Conservation (phyloP, 305 asterid species). For the Solanum hybrid region DNA sequence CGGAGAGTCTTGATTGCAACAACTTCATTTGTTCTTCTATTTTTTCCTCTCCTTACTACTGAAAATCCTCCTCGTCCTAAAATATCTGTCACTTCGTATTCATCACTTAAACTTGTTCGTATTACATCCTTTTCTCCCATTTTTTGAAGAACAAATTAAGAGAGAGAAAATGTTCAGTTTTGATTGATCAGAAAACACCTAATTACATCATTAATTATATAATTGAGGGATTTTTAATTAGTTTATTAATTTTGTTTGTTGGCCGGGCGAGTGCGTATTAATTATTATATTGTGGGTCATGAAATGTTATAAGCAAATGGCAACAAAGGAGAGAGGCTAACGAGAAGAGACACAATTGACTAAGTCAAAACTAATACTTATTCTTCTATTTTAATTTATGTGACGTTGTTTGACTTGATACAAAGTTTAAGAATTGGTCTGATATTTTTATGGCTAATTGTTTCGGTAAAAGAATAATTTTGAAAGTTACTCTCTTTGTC, state of each 20-base stretch:
- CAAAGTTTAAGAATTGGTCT: not conserved
- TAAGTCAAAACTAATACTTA: not conserved
- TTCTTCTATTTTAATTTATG: not conserved
- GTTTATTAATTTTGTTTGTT: not conserved
- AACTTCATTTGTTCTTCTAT: constrained; percentile 22
- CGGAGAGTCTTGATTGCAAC: constrained; percentile 69
- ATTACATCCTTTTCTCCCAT: constrained; percentile 40
- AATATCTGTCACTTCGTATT: constrained; percentile 55
- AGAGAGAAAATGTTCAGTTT: not conserved
- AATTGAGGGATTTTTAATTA: not conserved
- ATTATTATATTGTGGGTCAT: not conserved
- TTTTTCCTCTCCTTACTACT: constrained; percentile 51
- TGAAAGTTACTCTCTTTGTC: not conserved
- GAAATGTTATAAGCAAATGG: not conserved
- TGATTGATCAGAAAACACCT: not conserved
- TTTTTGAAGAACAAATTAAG: not conserved
- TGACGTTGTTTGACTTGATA: not conserved
- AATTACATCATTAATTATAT: not conserved
- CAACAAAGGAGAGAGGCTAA: constrained; percentile 1
- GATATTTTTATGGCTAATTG: not conserved
- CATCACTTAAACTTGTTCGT: constrained; percentile 36
- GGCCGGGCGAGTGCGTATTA: not conserved
- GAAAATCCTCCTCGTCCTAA: constrained; percentile 84
- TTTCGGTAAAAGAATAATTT: not conserved
- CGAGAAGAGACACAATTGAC: not conserved